Base-by-base conservation (phyloP, 306 rosid genomes). In the Ziziphus jujuba region DNA sequence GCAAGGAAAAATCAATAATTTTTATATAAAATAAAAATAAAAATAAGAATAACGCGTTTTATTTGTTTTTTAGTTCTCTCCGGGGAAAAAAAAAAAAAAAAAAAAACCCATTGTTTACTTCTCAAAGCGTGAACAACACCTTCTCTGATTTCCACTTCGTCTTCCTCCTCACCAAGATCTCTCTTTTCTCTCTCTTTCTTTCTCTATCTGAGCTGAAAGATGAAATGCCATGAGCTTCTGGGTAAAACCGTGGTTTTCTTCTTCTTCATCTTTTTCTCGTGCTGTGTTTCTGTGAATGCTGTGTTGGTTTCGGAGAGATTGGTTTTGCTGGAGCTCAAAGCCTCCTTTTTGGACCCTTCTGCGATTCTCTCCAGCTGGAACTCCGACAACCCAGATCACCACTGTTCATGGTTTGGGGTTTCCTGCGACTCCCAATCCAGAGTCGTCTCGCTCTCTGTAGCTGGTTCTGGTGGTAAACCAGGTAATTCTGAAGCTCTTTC, bases 381-480 rank as follows among this genome's bases (percentile, higher is more conserved):
- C 67, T 47, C 45, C 43, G 6, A 53, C 12, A 7, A 20, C 22
- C 49, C 67, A 53, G 72, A 44, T 73, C 72, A 49, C 64, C 72
- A 73, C 72, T 79, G 83, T 23, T 62, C 56, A 16, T 79, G 79
- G 83, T 23, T 19, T 36, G 79, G 83, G 38, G 75, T 79, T 49
- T 49, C 72, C 35, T 79, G 79, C 69, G 72, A 68, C 72, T 58
- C 67, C 15, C 14, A 51, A 9, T 57, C 67, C 59, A 44, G 66
- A 44, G 79, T 79, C 40, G 50, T 65, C 58, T 56, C 79, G 43
- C 67, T 79, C 31, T 47, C 56, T 28, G 45, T 79, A 43, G 5
- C 62, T 4, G 23, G 38, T 51, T 20, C 24, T 38, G 66, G 38
- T 17, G 77, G 35, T 2, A 51, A 67, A 53, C 44, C 63, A 73